Base-by-base conservation (phyloP, 371 early-diverging fungal species). In the Mucor circinelloides region DNA sequence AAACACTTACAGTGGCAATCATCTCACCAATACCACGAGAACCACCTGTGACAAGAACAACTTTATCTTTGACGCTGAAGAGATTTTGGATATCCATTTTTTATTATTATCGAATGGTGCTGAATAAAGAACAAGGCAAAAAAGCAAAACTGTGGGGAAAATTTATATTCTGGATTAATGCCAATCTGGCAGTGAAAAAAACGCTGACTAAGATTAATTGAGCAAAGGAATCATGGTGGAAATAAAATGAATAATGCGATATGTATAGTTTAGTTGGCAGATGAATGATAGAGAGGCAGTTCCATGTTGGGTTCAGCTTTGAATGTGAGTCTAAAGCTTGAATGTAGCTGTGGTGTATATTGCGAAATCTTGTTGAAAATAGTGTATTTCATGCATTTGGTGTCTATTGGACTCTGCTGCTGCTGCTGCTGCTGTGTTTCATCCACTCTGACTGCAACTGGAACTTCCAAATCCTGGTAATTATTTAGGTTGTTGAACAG, bases 41-140 rank as follows among this genome's bases (percentile, higher is more conserved):
- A 30, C 97, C 97, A 60, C 97, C 97, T 19, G 96, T 97, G 21
- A 97, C 91, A 31, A 97, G 85, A 13, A 94, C 96, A 5, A 96
- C 91, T 79, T 95, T 96, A 71, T 86, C 92, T 67, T 90, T 86
- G 58, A 96, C 94, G 27, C 79, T 79, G 70, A 95, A 95, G 23
- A 97, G 85, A 6, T 73, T 67, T 67, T 78, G 59, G 57, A 84
- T 75, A 59, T 88, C 84, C 88, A 91, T 85, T 58, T 21, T 64
- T 42, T 17, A 17, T 19, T 57, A 9, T 52, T n/a, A n/a, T n/a
- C n/a, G n/a, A 59, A 15, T 12, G 44, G 30, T 44, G 42, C 15
- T 31, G 57, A 21, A 36, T 48, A 54, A 34, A 23, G 46, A 62
- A 58, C n/a, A 27, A 56, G n/a, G 58, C 6, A 46, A 36, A 48